These are phyloP conservation scores for Papiliotrema flavescens DNA, from an alignment of 1,284 basidiomycete species.

Conservation along the genomic window DNA sequence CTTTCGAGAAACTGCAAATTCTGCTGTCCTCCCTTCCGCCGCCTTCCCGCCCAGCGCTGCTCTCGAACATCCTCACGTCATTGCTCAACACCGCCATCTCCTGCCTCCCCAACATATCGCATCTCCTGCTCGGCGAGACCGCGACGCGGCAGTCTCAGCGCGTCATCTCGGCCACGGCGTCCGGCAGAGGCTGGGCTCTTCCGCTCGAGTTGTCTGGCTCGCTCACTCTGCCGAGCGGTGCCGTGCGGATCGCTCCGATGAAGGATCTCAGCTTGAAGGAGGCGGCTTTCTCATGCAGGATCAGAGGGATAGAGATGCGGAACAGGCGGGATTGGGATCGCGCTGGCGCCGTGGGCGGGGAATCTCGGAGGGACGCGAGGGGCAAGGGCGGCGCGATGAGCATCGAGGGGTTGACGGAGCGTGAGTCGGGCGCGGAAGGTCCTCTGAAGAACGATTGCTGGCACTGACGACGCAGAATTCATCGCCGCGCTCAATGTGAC, in stretches of 20 bases:
- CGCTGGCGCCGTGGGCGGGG: conserved; percentile 51
- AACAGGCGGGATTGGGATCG: conserved; percentile 67
- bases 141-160: conserved; percentile 74
- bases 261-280: conserved; percentile 77
- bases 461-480: conserved; percentile 63
- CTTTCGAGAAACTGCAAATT: conserved; percentile 55
- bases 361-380: conserved; percentile 45
- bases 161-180: conserved; percentile 69
- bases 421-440: conserved; percentile 49
- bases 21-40: conserved; percentile 72
- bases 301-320: conserved; percentile 51
- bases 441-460: background rate
- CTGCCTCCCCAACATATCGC: conserved; percentile 59
- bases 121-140: conserved; percentile 75
- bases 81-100: conserved; percentile 66
- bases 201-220: conserved; percentile 64
- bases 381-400: conserved; percentile 52
- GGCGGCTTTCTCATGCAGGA: conserved; percentile 49
- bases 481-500: conserved; percentile 73
- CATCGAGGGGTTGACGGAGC: conserved; percentile 68
- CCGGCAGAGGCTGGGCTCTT: conserved; percentile 74
- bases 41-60: conserved; percentile 64
- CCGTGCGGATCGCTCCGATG: conserved; percentile 68
- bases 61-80: conserved; percentile 63
- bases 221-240: conserved; percentile 5